phyloP scores from a whole-genome alignment of 805 yeast species.

The Wickerhamiella qilinensis region DNA sequence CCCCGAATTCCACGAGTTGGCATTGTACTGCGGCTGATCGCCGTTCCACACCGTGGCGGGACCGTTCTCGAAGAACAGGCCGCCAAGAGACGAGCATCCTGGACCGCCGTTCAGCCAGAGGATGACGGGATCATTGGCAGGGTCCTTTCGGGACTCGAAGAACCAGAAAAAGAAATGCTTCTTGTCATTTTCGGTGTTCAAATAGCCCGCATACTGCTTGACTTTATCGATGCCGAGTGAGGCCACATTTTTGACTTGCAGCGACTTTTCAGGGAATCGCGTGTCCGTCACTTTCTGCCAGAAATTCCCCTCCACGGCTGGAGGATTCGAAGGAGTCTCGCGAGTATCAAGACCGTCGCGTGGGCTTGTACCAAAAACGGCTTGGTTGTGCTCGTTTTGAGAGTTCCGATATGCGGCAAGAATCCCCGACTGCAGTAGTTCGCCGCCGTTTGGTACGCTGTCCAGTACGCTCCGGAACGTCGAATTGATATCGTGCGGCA shows the following conservation, averaged over 20 bases:
- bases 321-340: too few relatives aligned
- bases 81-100: constrained; percentile 89
- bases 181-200: constrained; percentile 49
- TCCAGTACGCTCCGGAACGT: too few relatives aligned
- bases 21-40: constrained; percentile 59
- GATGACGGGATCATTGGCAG: constrained; percentile 66
- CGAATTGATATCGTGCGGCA: too few relatives aligned
- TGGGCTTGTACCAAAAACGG: too few relatives aligned
- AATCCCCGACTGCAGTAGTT: too few relatives aligned
- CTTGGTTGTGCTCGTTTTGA: too few relatives aligned
- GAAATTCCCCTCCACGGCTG: too few relatives aligned
- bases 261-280: constrained; percentile 27
- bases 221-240: constrained; percentile 67
- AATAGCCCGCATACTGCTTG: constrained; percentile 61
- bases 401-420: too few relatives aligned
- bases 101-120: constrained; percentile 96
- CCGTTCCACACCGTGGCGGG: constrained; percentile 67
- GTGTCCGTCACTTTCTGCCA: too few relatives aligned
- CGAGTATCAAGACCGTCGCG: too few relatives aligned
- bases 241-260: constrained; percentile 50
- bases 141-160: constrained; percentile 74
- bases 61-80: constrained; percentile 85
- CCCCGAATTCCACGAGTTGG: constrained; percentile 81
- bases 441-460: too few relatives aligned
- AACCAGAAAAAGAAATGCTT: constrained; percentile 92